Evolutionary conservation across 2,329 filamentous ascomycete species (phyloP).

Genomic region (Trichoderma sp.): DNA sequence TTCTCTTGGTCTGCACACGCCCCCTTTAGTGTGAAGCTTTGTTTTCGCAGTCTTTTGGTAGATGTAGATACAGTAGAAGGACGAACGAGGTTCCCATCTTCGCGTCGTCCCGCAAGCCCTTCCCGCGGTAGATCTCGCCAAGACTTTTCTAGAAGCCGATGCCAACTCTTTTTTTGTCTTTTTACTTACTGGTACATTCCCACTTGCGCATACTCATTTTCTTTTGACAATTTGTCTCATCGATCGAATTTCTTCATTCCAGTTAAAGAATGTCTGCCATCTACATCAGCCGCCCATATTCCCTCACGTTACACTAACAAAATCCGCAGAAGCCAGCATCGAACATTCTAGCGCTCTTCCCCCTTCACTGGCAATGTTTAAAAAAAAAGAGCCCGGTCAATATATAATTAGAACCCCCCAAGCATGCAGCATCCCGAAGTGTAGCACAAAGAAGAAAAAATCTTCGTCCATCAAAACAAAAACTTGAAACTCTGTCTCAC

Average conservation of each 20-base stretch:
- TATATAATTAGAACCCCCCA: neutral
- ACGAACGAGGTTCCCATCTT: neutral
- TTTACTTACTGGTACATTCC: too few species aligned
- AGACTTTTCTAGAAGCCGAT: neutral
- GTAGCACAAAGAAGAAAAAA: neutral
- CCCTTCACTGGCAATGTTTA: neutral
- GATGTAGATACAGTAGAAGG: too few species aligned
- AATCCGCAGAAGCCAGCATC: neutral
- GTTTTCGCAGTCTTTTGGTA: too few species aligned
- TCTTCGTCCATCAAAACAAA: neutral
- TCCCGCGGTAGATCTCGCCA: neutral
- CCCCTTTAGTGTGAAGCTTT: neutral
- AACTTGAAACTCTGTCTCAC: neutral
- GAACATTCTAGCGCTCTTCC: neutral
- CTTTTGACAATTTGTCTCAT: neutral
- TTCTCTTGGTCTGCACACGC: conserved; percentile 6
- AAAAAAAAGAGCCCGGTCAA: neutral
- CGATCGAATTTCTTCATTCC: neutral
- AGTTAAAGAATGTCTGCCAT: too few species aligned
- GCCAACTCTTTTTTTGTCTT: too few species aligned
- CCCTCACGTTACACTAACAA: neutral
- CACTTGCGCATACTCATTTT: neutral
- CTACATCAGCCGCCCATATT: neutral
- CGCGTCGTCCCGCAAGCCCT: neutral
- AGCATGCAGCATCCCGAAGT: neutral